phyloP scores from a whole-genome alignment of 345 rosid genomes.

The Abelmoschus esculentus region DNA sequence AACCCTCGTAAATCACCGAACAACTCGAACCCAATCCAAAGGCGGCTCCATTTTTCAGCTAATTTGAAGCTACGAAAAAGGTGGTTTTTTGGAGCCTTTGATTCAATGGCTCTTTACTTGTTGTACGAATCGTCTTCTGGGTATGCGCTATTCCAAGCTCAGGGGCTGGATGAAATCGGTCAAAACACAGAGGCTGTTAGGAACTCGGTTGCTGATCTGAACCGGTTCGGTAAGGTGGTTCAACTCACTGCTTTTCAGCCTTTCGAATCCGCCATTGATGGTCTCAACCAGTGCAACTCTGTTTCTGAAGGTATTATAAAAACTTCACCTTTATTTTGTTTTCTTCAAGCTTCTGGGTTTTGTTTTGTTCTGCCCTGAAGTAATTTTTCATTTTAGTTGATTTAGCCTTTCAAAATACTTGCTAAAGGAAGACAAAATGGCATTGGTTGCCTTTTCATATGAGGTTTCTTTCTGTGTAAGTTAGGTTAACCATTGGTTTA shows the following conservation, averaged over 20 bases:
- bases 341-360: background rate
- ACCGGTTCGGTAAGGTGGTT: conserved; percentile 63
- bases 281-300: conserved; percentile 64
- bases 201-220: conserved; percentile 49
- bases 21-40: background rate
- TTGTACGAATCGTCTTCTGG: conserved; percentile 64
- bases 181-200: conserved; percentile 67
- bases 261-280: conserved; percentile 51
- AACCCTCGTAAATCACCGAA: background rate
- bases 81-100: conserved; percentile 16
- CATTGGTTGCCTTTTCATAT: background rate
- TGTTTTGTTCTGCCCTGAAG: background rate
- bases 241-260: conserved; percentile 60
- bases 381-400: background rate
- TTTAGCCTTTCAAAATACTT: background rate
- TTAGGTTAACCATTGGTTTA: background rate
- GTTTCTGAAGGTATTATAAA: conserved; percentile 50
- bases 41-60: background rate
- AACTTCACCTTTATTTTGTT: background rate
- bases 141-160: conserved; percentile 44
- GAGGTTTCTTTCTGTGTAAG: background rate
- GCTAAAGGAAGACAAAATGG: background rate
- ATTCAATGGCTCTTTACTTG: conserved; percentile 48
- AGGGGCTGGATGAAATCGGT: conserved; percentile 68
- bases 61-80: background rate